Conservation (phyloP, 108 stramenopile genomes). For the Skeletonema potamos region DNA sequence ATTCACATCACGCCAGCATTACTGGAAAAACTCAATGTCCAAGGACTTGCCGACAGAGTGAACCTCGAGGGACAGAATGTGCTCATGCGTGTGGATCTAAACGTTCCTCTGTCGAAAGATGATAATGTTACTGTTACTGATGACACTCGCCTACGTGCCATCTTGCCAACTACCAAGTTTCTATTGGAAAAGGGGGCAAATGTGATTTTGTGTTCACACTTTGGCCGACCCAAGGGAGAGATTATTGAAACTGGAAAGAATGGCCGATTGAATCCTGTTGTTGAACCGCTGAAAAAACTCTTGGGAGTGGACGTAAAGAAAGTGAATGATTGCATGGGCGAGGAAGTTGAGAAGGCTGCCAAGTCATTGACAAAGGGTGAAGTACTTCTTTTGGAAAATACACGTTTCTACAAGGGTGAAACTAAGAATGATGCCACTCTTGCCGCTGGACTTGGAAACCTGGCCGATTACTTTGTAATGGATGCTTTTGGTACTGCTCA, state of each 20-base stretch:
- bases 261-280: constrained; percentile 82
- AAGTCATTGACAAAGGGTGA: constrained; percentile 68
- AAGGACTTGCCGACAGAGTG: constrained; percentile 76
- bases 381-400: constrained; percentile 94
- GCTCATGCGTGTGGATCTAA: constrained; percentile 87
- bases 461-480: constrained; percentile 96
- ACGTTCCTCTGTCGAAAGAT: constrained; percentile 85
- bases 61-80: constrained; percentile 81
- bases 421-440: constrained; percentile 86
- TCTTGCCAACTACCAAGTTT: constrained; percentile 88
- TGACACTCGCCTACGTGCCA: constrained; percentile 86
- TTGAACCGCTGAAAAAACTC: constrained; percentile 62
- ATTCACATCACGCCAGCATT: neutral
- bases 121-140: constrained; percentile 88
- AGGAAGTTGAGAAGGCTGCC: constrained; percentile 87
- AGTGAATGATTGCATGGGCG: constrained; percentile 87
- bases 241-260: constrained; percentile 90
- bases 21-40: constrained; percentile 76
- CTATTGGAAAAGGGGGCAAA: constrained; percentile 88
- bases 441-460: constrained; percentile 77
- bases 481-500: constrained; percentile 99
- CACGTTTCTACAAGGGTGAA: constrained; percentile 93
- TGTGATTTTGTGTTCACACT: constrained; percentile 87
- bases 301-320: constrained; percentile 71
- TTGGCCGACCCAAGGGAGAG: constrained; percentile 91